Percentiles rank a stretch among this genome's conserved stretches.
Conservation (phyloP, 805 yeast genomes). For the Komagataella kurtzmanii region DNA sequence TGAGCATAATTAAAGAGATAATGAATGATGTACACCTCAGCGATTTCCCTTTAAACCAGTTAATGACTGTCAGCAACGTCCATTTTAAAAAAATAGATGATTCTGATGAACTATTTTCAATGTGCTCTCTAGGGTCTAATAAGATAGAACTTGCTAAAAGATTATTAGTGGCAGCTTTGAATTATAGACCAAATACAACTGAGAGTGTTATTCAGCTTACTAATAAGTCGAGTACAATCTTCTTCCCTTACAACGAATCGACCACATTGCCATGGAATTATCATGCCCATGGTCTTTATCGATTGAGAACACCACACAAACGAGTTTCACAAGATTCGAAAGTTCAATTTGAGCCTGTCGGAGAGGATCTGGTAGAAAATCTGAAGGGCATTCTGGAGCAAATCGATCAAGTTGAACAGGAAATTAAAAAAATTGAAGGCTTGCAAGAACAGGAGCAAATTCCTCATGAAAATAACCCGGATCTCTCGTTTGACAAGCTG, state of each 20-base stretch:
- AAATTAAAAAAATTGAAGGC: not conserved
- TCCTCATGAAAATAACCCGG: not conserved
- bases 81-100: conserved; percentile 16
- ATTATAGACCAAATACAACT: conserved; percentile 9
- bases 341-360: not conserved
- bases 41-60: conserved; percentile 10
- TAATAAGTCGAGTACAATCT: conserved; percentile 4
- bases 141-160: conserved; percentile 13
- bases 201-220: conserved; percentile 2
- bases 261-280: conserved; percentile 18
- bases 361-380: not conserved
- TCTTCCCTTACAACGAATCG: conserved; percentile 7
- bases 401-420: not conserved
- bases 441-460: not conserved
- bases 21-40: not conserved
- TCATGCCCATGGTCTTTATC: conserved; percentile 8
- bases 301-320: conserved; percentile 7
- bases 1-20: not conserved
- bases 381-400: not conserved
- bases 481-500: not conserved
- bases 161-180: conserved; percentile 14
- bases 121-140: conserved; percentile 13
- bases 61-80: conserved; percentile 16
- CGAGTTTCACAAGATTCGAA: conserved; percentile 4
- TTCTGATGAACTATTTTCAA: conserved; percentile 12